Base-by-base conservation (phyloP, 257 asterid species). In the Petunia secreta region DNA sequence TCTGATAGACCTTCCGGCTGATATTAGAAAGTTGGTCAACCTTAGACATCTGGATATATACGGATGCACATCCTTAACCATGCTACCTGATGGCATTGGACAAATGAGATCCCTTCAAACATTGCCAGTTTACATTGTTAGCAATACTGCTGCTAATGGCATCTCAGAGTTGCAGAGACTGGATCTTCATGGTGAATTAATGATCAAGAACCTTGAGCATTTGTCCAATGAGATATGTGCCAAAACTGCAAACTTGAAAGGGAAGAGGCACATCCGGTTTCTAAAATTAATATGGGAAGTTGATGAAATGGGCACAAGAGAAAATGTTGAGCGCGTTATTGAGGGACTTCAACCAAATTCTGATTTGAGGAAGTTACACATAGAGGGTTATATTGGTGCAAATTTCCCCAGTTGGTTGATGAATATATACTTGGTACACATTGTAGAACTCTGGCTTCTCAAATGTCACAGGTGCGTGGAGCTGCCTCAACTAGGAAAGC, bases 141-240 rank as follows among this genome's bases (percentile, higher is more conserved):
- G 75, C 39, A 36, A 50, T n/a, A 41, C 43, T 76, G 80, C 55
- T 55, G 67, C 16, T 38, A 8, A 55, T 46, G 76, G 63, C 38
- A 57, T 76, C 67, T 76, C 68, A n/a, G 80, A 76, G 37, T 78
- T 78, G 75, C 81, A 63, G 63, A 44, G 76, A 39, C 75, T 78
- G 4, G 75, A 78, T 14, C 58, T 78, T 44, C 48, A 54, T n/a
- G 76, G 62, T 10, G 63, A 50, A 46, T 39, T 78, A 63, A 64
- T 62, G 81, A 78, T 78, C 63, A 78, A 78, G 75, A 78, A 38
- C 74, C 81, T 78, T 14, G 63, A 78, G 54, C 43, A 63, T 52
- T 13, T 63, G 44, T 52, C 60, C 57, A 10, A 52, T 38, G 81
- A 63, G 16, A 38, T 39, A 50, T 14, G 50, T 50, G 81, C 81